phyloP scores from a whole-genome alignment of 208 protist genomes.

The Crithidia thermophila region DNA sequence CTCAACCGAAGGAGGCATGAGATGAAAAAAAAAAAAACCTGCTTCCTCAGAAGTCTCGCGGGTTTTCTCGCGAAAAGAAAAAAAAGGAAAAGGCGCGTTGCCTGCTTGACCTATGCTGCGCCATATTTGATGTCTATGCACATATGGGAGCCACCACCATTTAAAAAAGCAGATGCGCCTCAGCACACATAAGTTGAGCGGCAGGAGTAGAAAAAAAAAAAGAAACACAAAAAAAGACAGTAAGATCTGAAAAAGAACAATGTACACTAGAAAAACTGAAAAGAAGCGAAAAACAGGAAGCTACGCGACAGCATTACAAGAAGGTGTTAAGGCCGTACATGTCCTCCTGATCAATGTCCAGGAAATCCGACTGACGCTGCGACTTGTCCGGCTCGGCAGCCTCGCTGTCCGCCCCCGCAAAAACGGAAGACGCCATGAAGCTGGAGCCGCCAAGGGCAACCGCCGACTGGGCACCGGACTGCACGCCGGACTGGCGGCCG shows the following conservation, averaged over 20 bases:
- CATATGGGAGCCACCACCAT: no score
- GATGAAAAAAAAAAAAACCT: background rate
- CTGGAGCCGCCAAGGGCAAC: conserved; percentile 38
- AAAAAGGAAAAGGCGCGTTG: background rate
- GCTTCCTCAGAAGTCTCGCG: background rate
- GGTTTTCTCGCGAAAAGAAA: background rate
- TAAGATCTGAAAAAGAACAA: background rate
- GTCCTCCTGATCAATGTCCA: conserved; percentile 39
- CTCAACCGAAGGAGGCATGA: background rate
- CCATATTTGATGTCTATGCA: no score
- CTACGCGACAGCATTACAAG: no score
- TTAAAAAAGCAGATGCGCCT: background rate
- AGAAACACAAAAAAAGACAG: background rate
- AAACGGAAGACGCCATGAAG: conserved; percentile 26
- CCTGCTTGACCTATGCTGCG: no score
- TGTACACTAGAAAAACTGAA: background rate
- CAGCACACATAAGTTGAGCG: background rate
- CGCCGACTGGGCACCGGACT: conserved; percentile 15
- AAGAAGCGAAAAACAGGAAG: conserved; percentile 1
- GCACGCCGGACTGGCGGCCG: background rate
- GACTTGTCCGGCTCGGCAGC: conserved; percentile 22
- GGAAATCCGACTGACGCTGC: conserved; percentile 23
- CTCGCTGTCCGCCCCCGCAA: conserved; percentile 21
- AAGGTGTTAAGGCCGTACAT: conserved; percentile 44
- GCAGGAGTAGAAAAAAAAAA: background rate